These are phyloP conservation scores for Cydonia oblonga DNA, from an alignment of 331 rosid species.

Conservation along the genomic window DNA sequence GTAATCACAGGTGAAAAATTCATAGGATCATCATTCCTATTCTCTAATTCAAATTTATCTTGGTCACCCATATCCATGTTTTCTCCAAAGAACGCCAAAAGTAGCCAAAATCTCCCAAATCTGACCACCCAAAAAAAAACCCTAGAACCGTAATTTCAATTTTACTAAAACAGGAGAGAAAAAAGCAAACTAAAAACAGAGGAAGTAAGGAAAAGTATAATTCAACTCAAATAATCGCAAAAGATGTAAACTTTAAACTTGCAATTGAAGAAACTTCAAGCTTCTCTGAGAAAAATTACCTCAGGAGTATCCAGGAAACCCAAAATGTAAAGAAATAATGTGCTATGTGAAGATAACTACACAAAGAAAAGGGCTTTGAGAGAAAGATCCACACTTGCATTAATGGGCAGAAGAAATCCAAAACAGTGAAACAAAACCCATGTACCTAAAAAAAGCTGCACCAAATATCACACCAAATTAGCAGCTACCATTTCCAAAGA, in stretches of 20 bases:
- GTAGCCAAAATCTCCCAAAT: slow-evolving; percentile 16
- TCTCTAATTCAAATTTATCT: slow-evolving; percentile 51
- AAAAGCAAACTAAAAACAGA: not conserved
- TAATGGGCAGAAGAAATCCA: slow-evolving; percentile 26
- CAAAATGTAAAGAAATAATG: not conserved
- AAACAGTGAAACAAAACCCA: slow-evolving; percentile 21
- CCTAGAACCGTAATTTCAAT: slow-evolving; percentile 7
- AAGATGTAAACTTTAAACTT: slow-evolving; percentile 7
- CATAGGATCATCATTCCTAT: slow-evolving; percentile 48
- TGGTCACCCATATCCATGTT: slow-evolving; percentile 58
- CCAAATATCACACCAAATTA: slow-evolving; percentile 40
- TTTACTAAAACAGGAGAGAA: not conserved
- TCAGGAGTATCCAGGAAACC: slow-evolving; percentile 2
- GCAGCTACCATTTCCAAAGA: slow-evolving; percentile 71
- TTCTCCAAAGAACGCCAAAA: slow-evolving; percentile 26
- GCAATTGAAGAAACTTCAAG: slow-evolving; percentile 12
- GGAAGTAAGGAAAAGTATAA: not conserved
- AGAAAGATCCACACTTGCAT: slow-evolving; percentile 14
- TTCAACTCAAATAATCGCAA: slow-evolving; percentile 7
- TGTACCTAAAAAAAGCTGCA: slow-evolving; percentile 35
- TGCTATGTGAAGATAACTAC: not conserved
- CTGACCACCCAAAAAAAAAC: not conserved
- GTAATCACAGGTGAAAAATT: slow-evolving; percentile 42
- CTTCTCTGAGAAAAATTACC: not conserved
- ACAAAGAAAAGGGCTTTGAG: slow-evolving; percentile 2